Percentiles rank a stretch among this genome's conserved stretches.
phyloP scores from a whole-genome alignment of 192 early-diverging fungal genomes.

The Coemansia sp. region DNA sequence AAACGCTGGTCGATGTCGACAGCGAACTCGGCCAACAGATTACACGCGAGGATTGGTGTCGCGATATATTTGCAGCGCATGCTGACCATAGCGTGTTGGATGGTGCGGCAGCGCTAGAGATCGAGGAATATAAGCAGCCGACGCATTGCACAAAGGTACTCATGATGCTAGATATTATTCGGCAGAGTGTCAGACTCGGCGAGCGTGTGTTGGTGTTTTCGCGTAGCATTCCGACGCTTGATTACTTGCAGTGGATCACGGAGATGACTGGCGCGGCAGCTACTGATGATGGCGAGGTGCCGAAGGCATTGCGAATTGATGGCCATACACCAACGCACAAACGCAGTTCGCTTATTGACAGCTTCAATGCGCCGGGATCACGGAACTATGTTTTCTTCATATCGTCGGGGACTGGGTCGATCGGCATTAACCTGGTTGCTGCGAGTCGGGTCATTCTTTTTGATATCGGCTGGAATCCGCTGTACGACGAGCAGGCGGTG shows the following conservation, averaged over 20 bases:
- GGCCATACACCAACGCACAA: slow-evolving; percentile 46
- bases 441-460: slow-evolving; percentile 73
- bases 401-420: slow-evolving; percentile 54
- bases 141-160: slow-evolving; percentile 53
- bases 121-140: slow-evolving; percentile 13
- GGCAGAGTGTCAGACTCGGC: slow-evolving; percentile 33
- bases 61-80: slow-evolving; percentile 3
- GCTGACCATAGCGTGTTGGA: neutral
- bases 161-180: slow-evolving; percentile 60
- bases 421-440: slow-evolving; percentile 66
- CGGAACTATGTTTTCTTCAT: slow-evolving; percentile 57
- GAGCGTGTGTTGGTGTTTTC: slow-evolving; percentile 78
- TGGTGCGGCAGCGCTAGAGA: neutral
- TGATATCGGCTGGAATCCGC: slow-evolving; percentile 82
- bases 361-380: slow-evolving; percentile 53
- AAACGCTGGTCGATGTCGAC: neutral
- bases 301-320: slow-evolving; percentile 53
- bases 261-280: slow-evolving; percentile 10
- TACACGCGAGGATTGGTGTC: slow-evolving; percentile 6
- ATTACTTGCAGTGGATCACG: slow-evolving; percentile 32
- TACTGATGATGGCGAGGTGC: neutral
- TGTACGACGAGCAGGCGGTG: slow-evolving; percentile 71
- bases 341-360: slow-evolving; percentile 62
- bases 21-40: slow-evolving; percentile 7
- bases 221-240: slow-evolving; percentile 65